Percentiles rank a stretch among this genome's conserved stretches.
Conservation (phyloP, 495 filamentous ascomycete species). For the Aspergillus olivimuriae region DNA sequence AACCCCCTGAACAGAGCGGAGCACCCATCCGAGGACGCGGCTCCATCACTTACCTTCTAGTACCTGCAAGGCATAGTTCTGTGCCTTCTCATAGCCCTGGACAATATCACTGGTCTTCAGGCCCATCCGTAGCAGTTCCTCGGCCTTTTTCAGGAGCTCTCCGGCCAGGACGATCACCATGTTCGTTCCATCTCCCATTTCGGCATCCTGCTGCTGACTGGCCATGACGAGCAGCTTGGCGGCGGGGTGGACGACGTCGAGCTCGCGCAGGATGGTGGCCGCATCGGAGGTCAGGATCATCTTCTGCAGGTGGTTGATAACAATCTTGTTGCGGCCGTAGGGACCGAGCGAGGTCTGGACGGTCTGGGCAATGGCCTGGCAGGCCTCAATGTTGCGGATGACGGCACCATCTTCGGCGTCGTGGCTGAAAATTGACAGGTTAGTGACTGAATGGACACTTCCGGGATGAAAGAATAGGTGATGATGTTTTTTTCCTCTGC, state of each 20-base stretch:
- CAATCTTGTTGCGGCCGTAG: slow-evolving; percentile 98
- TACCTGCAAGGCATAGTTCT: slow-evolving; percentile 74
- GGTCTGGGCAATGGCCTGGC: slow-evolving; percentile 88
- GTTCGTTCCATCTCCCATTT: slow-evolving; percentile 99
- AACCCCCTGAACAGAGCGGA: slow-evolving; percentile 8
- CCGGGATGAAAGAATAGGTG: no score
- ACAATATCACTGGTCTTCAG: slow-evolving; percentile 96
- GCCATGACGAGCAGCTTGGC: slow-evolving; percentile 99
- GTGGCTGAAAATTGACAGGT: slow-evolving; percentile 54
- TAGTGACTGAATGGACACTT: slow-evolving; percentile 2
- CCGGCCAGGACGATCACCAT: slow-evolving; percentile 94
- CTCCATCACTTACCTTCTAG: slow-evolving; percentile 67
- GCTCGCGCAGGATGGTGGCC: slow-evolving; percentile 91
- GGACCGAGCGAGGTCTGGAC: slow-evolving; percentile 96
- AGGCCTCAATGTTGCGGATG: slow-evolving; percentile 97
- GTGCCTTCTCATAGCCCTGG: slow-evolving; percentile 89
- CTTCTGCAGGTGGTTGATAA: slow-evolving; percentile 99
- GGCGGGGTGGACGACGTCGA: slow-evolving; percentile 97
- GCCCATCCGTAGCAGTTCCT: slow-evolving; percentile 91
- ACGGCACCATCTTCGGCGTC: slow-evolving; percentile 98
- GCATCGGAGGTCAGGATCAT: slow-evolving; percentile 99
- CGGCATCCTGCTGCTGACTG: slow-evolving; percentile 95
- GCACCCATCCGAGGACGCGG: neutral
- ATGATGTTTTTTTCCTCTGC: no score
- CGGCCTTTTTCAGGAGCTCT: slow-evolving; percentile 94